A percentile compares a stretch with the other conserved stretches of the same genome.
These are phyloP conservation scores for Hapsidospora chrysogenum DNA, from an alignment of 495 filamentous ascomycete species.

Conservation along the genomic window DNA sequence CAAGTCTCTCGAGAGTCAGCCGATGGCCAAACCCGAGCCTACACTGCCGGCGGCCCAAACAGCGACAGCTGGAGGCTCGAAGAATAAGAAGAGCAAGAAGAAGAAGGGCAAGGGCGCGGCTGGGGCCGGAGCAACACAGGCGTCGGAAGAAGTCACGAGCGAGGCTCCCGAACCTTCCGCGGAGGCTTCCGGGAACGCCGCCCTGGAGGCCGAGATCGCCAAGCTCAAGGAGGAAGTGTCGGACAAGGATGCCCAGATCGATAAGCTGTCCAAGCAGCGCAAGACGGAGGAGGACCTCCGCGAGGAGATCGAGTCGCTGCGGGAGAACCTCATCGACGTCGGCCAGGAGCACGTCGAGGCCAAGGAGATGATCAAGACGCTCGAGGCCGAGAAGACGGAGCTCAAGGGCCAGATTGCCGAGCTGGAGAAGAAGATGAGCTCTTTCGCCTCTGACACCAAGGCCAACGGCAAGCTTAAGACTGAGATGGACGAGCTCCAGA, in stretches of 20 bases:
- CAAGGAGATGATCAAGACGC: conserved; percentile 56
- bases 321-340: conserved; percentile 57
- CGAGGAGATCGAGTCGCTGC: conserved; percentile 75
- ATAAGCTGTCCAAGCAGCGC: conserved; percentile 43
- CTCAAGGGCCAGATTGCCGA: conserved; percentile 46
- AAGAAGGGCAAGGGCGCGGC: conserved; percentile 43
- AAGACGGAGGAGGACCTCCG: conserved; percentile 63
- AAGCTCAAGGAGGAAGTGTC: conserved; percentile 42
- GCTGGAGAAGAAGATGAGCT: conserved; percentile 44
- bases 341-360: conserved; percentile 71
- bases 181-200: conserved; percentile 7
- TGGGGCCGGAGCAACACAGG: conserved; percentile 7
- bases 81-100: conserved; percentile 86
- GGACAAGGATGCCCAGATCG: conserved; percentile 58
- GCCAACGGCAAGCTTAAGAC: conserved; percentile 33
- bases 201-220: conserved; percentile 22
- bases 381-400: conserved; percentile 23
- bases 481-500: conserved; percentile 41
- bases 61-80: conserved; percentile 20
- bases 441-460: conserved; percentile 12
- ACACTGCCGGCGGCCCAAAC: conserved; percentile 5
- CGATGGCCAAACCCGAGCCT: conserved; percentile 1
- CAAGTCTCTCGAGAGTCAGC: conserved; percentile 16
- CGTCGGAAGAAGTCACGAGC: conserved; percentile 5
- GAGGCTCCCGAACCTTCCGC: conserved; percentile 13